Base-by-base conservation (phyloP, 202 grass and related monocot species). In the Saccharum hybrid region DNA sequence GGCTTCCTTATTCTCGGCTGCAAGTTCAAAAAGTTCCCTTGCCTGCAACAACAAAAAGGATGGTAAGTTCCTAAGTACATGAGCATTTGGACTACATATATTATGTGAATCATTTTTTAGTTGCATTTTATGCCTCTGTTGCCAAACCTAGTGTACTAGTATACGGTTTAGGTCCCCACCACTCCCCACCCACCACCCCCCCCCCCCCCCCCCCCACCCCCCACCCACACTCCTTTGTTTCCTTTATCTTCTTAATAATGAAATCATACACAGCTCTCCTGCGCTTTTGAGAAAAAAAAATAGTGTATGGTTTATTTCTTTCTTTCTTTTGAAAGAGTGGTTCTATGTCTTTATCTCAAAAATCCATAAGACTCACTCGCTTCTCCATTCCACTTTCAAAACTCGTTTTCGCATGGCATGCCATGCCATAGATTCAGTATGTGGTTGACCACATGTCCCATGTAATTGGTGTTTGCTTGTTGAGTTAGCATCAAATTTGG, bases 1-100 rank as follows among this genome's bases (percentile, higher is more conserved):
- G 65, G 92, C 51, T 49, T 94, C 97, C 57, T 96, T 96, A 75
- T 96, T 82, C 1, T 89, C 88, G 60, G 84, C 96, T 75, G 96
- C 96, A 83, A 92, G 90, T 88, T 92, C 87, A 63, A 99, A 99
- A 82, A 88, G 94, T 81, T 96, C 93, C 73, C 82, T 94, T 51
- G 93, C 97, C 93, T 99, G 54, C 82, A 85, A 72, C 34, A 77
- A 85, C 21, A 77, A 82, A 72, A 64, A 76, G 75, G 2, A 86
- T 43, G 21, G 21, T 84, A 82, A 76, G 57, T 66, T 73, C 61
- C 45, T 76, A 34, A n/a, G 8, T 48, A 42, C 8, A 28, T 46
- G 12, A 46, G 11, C 28, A 72, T 54, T 51, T 46, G 79, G 63
- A 23, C 42, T 43, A 30, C 54, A 46, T 45, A 64, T 64, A 78